A percentile compares a stretch with the other conserved stretches of the same genome.
Evolutionary conservation across 345 rosid genomes (phyloP).

Genomic region (Gossypium raimondii): DNA sequence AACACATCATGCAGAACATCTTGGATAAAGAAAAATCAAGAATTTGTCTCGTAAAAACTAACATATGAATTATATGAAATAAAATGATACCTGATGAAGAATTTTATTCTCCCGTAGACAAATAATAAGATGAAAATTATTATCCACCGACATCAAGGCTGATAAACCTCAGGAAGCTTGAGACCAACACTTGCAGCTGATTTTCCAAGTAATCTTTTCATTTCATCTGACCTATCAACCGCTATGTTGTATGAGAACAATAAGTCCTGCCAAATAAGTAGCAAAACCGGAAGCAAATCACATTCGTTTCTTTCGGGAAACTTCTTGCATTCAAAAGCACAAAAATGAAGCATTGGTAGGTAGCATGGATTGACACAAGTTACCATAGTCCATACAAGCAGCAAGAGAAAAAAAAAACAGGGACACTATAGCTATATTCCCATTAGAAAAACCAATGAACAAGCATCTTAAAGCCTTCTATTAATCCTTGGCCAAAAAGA

Average conservation of each 20-base stretch:
- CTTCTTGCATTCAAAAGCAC: neutral
- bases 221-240: constrained; percentile 76
- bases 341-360: neutral
- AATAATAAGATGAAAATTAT: constrained; percentile 5
- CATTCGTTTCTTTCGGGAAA: neutral
- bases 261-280: constrained; percentile 54
- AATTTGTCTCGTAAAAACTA: neutral
- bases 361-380: neutral
- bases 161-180: constrained; percentile 75
- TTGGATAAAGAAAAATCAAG: neutral
- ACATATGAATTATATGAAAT: neutral
- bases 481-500: neutral
- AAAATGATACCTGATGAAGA: neutral
- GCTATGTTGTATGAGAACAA: constrained; percentile 89
- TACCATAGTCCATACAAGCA: neutral
- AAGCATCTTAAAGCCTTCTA: constrained; percentile 1
- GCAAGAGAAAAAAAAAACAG: neutral
- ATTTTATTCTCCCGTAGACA: neutral
- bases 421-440: neutral
- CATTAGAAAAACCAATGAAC: constrained; percentile 6
- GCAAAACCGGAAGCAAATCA: constrained; percentile 6
- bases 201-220: constrained; percentile 64
- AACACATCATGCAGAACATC: neutral
- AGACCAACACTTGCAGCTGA: constrained; percentile 96
- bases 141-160: constrained; percentile 36